Percentiles rank a stretch among this genome's conserved stretches.
Conservation (phyloP, 352 stramenopile species). For the Phytophthora tubulina region DNA sequence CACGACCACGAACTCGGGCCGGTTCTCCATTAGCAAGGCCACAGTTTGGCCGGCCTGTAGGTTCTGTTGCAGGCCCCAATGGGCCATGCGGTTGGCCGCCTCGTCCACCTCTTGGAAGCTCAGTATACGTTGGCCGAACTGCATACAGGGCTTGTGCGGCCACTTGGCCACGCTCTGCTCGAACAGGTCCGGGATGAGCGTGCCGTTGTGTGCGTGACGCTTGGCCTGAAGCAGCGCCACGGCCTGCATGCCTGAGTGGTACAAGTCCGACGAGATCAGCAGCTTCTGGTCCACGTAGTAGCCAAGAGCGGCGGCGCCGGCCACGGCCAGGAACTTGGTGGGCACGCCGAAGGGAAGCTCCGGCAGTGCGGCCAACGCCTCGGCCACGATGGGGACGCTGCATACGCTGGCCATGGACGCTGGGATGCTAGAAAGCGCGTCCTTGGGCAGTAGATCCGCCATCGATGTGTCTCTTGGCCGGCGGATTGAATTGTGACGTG, state of each 20-base stretch:
- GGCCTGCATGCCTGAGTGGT: constrained; percentile 47
- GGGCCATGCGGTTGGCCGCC: constrained; percentile 76
- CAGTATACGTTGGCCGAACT: constrained; percentile 58
- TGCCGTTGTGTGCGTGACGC: constrained; percentile 43
- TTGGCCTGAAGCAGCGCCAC: constrained; percentile 57
- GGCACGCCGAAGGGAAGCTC: constrained; percentile 31
- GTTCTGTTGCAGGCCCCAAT: constrained; percentile 67
- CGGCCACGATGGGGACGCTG: constrained; percentile 18
- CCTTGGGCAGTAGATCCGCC: constrained; percentile 19
- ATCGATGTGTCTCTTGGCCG: constrained; percentile 18
- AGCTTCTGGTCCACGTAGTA: constrained; percentile 68
- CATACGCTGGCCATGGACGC: constrained; percentile 18
- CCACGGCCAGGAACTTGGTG: constrained; percentile 61
- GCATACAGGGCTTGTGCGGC: constrained; percentile 70
- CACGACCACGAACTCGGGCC: constrained; percentile 81
- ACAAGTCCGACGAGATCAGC: constrained; percentile 67
- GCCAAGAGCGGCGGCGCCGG: constrained; percentile 48
- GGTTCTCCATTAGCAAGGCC: constrained; percentile 89
- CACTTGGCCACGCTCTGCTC: constrained; percentile 61
- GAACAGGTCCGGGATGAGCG: constrained; percentile 70
- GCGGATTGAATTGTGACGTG: constrained; percentile 22
- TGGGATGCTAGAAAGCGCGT: constrained; percentile 7
- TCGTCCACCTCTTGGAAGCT: constrained; percentile 76
- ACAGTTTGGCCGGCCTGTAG: constrained; percentile 73
- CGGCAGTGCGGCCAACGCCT: constrained; percentile 37